These are phyloP conservation scores for Apiotrichum laibachii DNA, from an alignment of 1,284 basidiomycete genomes.

Conservation along the genomic window DNA sequence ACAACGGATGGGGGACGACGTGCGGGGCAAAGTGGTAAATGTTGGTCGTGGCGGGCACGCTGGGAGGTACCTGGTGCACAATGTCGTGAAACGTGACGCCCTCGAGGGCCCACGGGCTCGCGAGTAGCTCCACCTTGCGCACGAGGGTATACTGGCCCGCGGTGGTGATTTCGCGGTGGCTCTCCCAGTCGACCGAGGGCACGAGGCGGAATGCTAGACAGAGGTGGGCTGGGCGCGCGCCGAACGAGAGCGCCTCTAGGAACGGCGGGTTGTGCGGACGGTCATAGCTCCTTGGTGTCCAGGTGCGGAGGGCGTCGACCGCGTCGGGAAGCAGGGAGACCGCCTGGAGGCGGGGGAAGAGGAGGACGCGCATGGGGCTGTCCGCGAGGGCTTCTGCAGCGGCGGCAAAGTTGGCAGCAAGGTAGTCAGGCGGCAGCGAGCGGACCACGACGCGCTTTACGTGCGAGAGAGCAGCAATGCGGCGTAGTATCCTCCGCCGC, in stretches of 20 bases:
- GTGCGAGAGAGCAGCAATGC: background rate
- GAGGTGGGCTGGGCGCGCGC: constrained; percentile 17
- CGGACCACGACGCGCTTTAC: constrained; percentile 1
- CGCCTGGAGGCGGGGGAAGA: constrained; percentile 23
- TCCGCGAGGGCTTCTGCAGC: background rate
- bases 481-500: background rate
- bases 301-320: constrained; percentile 29
- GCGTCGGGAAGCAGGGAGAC: constrained; percentile 26
- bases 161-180: constrained; percentile 25
- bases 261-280: constrained; percentile 26
- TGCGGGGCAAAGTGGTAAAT: constrained; percentile 37
- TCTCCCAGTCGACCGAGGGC: constrained; percentile 25
- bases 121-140: constrained; percentile 21
- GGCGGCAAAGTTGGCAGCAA: background rate
- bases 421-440: constrained; percentile 6
- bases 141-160: constrained; percentile 28
- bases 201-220: constrained; percentile 31
- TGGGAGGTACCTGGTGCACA: constrained; percentile 35
- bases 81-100: constrained; percentile 27
- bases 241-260: constrained; percentile 20
- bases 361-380: background rate
- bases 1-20: constrained; percentile 14
- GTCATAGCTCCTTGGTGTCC: constrained; percentile 23
- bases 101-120: constrained; percentile 14
- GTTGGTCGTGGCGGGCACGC: constrained; percentile 24